These are phyloP conservation scores for Colletotrichum camelliae DNA, from an alignment of 2,329 filamentous ascomycete species.

Conservation along the genomic window DNA sequence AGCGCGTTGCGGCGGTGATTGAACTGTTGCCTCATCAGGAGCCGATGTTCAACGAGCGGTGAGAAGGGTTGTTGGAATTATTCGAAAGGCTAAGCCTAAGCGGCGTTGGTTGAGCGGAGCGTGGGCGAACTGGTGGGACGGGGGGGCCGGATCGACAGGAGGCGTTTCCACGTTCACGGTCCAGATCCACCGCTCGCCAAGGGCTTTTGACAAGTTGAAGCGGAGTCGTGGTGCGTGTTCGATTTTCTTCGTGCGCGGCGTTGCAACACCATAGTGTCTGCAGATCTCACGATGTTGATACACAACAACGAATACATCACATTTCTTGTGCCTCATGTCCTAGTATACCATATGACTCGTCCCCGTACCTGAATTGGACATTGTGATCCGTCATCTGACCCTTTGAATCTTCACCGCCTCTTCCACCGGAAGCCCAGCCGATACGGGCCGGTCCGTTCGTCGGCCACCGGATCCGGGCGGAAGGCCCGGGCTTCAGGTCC, in stretches of 20 bases:
- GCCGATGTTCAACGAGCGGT: not conserved
- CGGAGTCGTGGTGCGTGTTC: too few species aligned
- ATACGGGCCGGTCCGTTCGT: conserved; percentile 11
- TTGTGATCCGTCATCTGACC: not conserved
- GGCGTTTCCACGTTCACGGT: not conserved
- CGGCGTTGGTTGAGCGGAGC: not conserved
- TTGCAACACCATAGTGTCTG: not conserved
- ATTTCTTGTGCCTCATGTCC: not conserved
- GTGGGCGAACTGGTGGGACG: not conserved
- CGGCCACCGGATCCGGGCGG: not conserved
- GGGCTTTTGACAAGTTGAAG: not conserved
- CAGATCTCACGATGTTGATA: not conserved
- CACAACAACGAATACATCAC: not conserved
- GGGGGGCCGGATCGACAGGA: not conserved
- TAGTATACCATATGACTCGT: not conserved
- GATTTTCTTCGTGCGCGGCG: not conserved
- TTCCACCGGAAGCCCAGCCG: conserved; percentile 1
- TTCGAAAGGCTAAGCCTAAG: not conserved
- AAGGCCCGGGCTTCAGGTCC: not conserved
- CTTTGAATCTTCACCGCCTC: conserved; percentile 6
- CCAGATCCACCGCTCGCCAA: not conserved
- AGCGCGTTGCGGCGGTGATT: not conserved
- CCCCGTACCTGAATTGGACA: not conserved
- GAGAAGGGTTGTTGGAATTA: not conserved
- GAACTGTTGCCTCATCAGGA: not conserved